These are phyloP conservation scores for Turnera subulata DNA, from an alignment of 345 rosid genomes.

Conservation along the genomic window DNA sequence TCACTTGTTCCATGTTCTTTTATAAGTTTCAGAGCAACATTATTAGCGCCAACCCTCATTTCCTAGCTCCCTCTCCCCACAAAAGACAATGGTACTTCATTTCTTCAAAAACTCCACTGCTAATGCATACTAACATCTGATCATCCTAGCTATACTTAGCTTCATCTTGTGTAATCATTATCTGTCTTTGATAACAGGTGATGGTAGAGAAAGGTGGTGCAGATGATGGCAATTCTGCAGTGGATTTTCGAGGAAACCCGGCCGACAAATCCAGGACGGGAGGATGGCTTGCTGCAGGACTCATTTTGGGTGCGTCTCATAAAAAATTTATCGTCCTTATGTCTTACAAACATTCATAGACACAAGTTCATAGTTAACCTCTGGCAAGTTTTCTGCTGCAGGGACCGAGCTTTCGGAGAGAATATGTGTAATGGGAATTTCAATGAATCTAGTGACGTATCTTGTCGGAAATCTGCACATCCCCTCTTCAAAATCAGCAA, in stretches of 20 bases:
- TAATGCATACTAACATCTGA: background rate
- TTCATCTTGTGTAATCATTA: constrained; percentile 1
- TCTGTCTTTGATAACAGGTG: constrained; percentile 48
- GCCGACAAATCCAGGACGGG: constrained; percentile 76
- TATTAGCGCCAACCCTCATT: no score
- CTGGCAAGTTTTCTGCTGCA: constrained; percentile 19
- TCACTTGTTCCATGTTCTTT: no score
- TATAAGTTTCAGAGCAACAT: no score
- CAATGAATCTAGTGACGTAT: constrained; percentile 88
- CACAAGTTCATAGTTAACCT: constrained; percentile 1
- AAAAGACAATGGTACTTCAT: no score
- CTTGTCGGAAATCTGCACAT: constrained; percentile 74
- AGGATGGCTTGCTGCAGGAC: constrained; percentile 91
- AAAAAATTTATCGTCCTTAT: background rate
- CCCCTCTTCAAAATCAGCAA: constrained; percentile 75
- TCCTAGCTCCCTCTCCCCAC: no score
- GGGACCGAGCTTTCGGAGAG: constrained; percentile 89
- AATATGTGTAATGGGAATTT: constrained; percentile 85
- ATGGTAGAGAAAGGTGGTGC: constrained; percentile 40
- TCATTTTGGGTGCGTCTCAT: constrained; percentile 56
- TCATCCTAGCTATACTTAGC: background rate
- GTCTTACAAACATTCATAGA: background rate
- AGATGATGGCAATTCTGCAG: constrained; percentile 22
- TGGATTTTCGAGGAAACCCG: constrained; percentile 60
- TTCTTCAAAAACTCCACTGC: no score